Evolutionary conservation across 768 basidiomycete genomes (phyloP).

Genomic region (Leccinum subgranulosum): DNA sequence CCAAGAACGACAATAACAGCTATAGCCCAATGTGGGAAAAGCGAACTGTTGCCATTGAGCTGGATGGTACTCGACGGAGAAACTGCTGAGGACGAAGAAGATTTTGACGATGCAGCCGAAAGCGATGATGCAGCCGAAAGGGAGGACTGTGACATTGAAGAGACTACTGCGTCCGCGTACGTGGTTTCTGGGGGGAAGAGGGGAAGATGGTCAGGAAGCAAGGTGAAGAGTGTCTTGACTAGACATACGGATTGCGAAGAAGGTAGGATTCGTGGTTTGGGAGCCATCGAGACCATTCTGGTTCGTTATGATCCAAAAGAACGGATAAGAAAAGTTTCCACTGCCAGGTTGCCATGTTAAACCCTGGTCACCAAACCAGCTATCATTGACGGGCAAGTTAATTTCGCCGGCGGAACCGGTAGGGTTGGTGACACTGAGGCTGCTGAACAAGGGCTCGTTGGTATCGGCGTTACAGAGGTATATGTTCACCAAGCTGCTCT

Average conservation of each 20-base stretch:
- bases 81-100: conserved; percentile 25
- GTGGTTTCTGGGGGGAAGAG: conserved; percentile 59
- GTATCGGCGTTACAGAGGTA: conserved; percentile 78
- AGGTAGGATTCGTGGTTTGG: conserved; percentile 65
- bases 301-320: conserved; percentile 75
- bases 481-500: conserved; percentile 64
- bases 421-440: conserved; percentile 46
- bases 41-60: conserved; percentile 27
- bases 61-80: conserved; percentile 45
- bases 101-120: conserved; percentile 38
- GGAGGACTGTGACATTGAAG: conserved; percentile 47
- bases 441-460: conserved; percentile 43
- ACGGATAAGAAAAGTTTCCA: conserved; percentile 59
- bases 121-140: conserved; percentile 33
- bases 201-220: conserved; percentile 7
- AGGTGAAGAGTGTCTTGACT: neutral
- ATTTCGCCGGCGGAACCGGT: conserved; percentile 54
- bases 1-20: conserved; percentile 86
- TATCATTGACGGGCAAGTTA: conserved; percentile 62
- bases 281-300: conserved; percentile 55
- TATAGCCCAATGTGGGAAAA: conserved; percentile 88
- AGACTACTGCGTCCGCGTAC: conserved; percentile 60
- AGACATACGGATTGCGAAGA: conserved; percentile 75
- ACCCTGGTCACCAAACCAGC: conserved; percentile 66
- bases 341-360: conserved; percentile 41